These are phyloP conservation scores for Selaginella moellendorffii DNA, from an alignment of 75 land plant species.

Conservation along the genomic window DNA sequence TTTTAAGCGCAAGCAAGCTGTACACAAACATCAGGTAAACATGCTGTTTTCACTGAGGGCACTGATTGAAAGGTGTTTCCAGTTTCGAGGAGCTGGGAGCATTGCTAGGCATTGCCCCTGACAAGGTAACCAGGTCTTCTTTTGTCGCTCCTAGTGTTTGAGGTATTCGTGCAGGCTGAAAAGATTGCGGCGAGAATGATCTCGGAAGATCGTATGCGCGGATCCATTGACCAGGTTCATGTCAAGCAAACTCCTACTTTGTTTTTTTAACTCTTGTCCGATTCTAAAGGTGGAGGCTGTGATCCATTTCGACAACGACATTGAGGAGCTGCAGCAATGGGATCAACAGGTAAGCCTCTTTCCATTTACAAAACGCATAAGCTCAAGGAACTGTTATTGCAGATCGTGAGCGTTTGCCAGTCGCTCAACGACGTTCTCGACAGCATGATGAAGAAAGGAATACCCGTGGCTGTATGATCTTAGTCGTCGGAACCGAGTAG, in stretches of 20 bases:
- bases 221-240: constrained; percentile 94
- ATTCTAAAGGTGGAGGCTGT: constrained; percentile 73
- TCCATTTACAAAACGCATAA: not conserved
- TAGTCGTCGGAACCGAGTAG: too few relatives aligned
- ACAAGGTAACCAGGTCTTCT: constrained; percentile 72
- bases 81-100: constrained; percentile 95
- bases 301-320: constrained; percentile 95
- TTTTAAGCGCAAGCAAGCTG: constrained; percentile 94
- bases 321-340: constrained; percentile 95
- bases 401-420: constrained; percentile 95
- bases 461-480: constrained; percentile 53
- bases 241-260: not conserved
- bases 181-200: constrained; percentile 98
- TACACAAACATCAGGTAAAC: constrained; percentile 90
- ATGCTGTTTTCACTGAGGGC: not conserved
- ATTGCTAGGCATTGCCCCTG: constrained; percentile 83
- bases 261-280: not conserved
- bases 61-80: too few relatives aligned
- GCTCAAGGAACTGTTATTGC: constrained; percentile 11
- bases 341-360: constrained; percentile 66
- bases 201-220: constrained; percentile 94
- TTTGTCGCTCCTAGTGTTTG: too few relatives aligned
- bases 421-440: constrained; percentile 89
- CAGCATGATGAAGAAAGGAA: constrained; percentile 86
- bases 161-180: constrained; percentile 62